phyloP scores from a whole-genome alignment of 768 basidiomycete species.

The Tylopilus intermedius region DNA sequence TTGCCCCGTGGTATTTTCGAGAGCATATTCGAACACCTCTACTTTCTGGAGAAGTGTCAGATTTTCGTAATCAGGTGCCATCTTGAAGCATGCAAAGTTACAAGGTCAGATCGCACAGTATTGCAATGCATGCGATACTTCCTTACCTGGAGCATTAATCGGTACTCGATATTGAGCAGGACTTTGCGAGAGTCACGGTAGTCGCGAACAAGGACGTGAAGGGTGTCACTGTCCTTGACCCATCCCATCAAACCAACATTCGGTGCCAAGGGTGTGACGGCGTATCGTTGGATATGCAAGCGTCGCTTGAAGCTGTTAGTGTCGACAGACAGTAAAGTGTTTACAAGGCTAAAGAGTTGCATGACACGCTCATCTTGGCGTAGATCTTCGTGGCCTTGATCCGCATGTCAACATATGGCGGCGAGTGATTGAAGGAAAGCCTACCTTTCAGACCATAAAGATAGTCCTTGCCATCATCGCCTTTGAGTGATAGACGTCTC shows the following conservation, averaged over 20 bases:
- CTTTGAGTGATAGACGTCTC: slow-evolving; percentile 78
- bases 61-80: slow-evolving; percentile 98
- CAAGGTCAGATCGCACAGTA: neutral
- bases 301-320: slow-evolving; percentile 94
- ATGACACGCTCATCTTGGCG: slow-evolving; percentile 99
- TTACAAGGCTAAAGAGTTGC: slow-evolving; percentile 97
- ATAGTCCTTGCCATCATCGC: slow-evolving; percentile 90
- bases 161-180: slow-evolving; percentile 93
- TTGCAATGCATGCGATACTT: slow-evolving; percentile 63
- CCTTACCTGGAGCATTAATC: slow-evolving; percentile 91
- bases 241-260: slow-evolving; percentile 93
- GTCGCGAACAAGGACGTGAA: slow-evolving; percentile 93
- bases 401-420: neutral
- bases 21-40: slow-evolving; percentile 97
- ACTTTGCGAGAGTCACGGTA: slow-evolving; percentile 96
- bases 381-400: slow-evolving; percentile 90
- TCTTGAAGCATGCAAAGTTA: slow-evolving; percentile 42
- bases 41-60: slow-evolving; percentile 94
- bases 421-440: too few species aligned
- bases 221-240: slow-evolving; percentile 93
- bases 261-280: slow-evolving; percentile 91
- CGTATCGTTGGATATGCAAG: slow-evolving; percentile 87
- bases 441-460: slow-evolving; percentile 87
- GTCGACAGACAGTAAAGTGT: slow-evolving; percentile 88
- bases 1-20: slow-evolving; percentile 98